Evolutionary conservation across 1,139 yeast genomes (phyloP).

Genomic region (Hyphopichia pseudoburtonii): DNA sequence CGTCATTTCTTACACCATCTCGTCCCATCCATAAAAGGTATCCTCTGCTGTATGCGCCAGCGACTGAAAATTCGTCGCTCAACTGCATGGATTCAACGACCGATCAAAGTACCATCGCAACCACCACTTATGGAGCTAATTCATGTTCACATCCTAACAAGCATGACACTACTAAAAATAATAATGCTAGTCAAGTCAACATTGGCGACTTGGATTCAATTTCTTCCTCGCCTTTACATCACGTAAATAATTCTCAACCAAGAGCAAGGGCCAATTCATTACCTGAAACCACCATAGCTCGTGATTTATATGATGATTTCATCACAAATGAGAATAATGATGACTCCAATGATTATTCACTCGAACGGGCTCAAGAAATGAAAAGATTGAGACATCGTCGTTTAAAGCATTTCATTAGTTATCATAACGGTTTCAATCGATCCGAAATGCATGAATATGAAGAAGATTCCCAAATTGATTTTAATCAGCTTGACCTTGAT

Average conservation of each 20-base stretch:
- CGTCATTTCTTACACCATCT: not conserved
- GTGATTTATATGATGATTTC: slow-evolving; percentile 6
- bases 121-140: not conserved
- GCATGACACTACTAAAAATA: not conserved
- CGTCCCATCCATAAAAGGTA: not conserved
- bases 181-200: slow-evolving; percentile 11
- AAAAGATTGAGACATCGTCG: slow-evolving; percentile 21
- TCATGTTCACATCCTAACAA: not conserved
- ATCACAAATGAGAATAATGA: not conserved
- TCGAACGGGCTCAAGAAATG: slow-evolving; percentile 12
- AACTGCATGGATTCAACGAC: slow-evolving; percentile 1
- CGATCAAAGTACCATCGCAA: not conserved
- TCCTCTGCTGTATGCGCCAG: not conserved
- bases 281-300: slow-evolving; percentile 17
- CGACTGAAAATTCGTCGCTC: not conserved
- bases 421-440: slow-evolving; percentile 8
- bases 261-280: slow-evolving; percentile 22
- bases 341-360: slow-evolving; percentile 8
- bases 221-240: slow-evolving; percentile 14
- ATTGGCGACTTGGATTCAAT: slow-evolving; percentile 11
- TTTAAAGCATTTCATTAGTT: slow-evolving; percentile 26
- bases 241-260: not conserved
- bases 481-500: slow-evolving; percentile 1
- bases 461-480: slow-evolving; percentile 1
- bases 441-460: slow-evolving; percentile 3